These are phyloP conservation scores for Aspergillus egyptiacus DNA, from an alignment of 495 filamentous ascomycete genomes.

Conservation along the genomic window DNA sequence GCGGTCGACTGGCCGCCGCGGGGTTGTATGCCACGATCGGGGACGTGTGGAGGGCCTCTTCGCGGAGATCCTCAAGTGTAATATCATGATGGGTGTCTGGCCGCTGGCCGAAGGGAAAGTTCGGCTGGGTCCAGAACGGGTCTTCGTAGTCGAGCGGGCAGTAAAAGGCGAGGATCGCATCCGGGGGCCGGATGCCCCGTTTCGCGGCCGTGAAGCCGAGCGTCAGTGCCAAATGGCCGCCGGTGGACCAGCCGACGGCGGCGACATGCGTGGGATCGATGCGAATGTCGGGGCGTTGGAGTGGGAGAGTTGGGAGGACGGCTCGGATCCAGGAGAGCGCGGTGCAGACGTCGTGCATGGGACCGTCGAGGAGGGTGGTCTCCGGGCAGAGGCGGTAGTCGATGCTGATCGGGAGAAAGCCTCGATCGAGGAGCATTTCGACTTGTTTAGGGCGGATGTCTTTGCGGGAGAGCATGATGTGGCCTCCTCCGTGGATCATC, in stretches of 20 bases:
- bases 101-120: constrained; percentile 6
- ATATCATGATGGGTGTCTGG: no score
- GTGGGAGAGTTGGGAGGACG: constrained; percentile 30
- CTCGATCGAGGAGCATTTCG: constrained; percentile 29
- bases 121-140: constrained; percentile 17
- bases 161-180: constrained; percentile 50
- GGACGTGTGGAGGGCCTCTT: no score
- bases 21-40: constrained; percentile 25
- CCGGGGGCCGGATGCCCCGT: constrained; percentile 32
- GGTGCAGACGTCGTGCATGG: constrained; percentile 45
- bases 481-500: constrained; percentile 48
- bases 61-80: no score
- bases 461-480: constrained; percentile 41
- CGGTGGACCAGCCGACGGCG: constrained; percentile 52
- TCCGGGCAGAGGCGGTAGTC: constrained; percentile 57
- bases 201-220: constrained; percentile 33
- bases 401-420: constrained; percentile 48
- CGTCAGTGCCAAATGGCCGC: constrained; percentile 49
- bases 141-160: constrained; percentile 42
- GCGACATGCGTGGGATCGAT: constrained; percentile 38
- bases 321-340: constrained; percentile 42
- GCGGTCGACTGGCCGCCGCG: constrained; percentile 4
- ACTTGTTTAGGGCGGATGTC: constrained; percentile 43
- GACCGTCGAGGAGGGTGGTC: constrained; percentile 34
- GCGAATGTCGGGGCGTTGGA: constrained; percentile 21